These are phyloP conservation scores for Neospermospora avenae DNA, from an alignment of 2,329 filamentous ascomycete species.

Conservation along the genomic window DNA sequence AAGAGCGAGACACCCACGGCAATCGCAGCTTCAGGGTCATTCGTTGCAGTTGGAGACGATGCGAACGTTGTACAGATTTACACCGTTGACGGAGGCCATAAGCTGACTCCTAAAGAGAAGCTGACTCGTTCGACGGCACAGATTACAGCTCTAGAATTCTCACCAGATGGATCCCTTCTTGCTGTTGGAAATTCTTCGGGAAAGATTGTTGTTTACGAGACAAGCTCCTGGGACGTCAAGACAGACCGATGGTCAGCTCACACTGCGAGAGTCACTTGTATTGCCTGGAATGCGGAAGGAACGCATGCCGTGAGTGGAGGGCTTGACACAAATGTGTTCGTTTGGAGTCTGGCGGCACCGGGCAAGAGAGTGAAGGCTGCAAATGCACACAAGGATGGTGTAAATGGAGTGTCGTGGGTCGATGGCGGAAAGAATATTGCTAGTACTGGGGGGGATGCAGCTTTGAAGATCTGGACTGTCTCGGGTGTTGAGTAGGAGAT, in stretches of 20 bases:
- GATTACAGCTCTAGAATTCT: conserved; percentile 82
- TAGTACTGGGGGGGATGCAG: conserved; percentile 81
- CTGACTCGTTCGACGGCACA: conserved; percentile 67
- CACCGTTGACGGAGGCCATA: conserved; percentile 54
- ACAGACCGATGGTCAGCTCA: conserved; percentile 78
- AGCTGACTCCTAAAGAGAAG: conserved; percentile 42
- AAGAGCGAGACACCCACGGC: conserved; percentile 65
- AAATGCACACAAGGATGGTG: conserved; percentile 95
- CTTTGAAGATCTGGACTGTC: conserved; percentile 84
- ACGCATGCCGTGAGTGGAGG: conserved; percentile 80
- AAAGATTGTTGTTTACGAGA: conserved; percentile 81
- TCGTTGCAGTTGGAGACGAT: conserved; percentile 74
- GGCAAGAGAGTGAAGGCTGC: conserved; percentile 78
- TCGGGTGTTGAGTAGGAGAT: conserved; percentile 47
- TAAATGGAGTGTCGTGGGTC: conserved; percentile 83
- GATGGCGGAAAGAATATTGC: conserved; percentile 63
- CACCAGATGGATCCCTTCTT: conserved; percentile 69
- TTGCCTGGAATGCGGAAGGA: conserved; percentile 75
- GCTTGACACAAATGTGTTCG: conserved; percentile 86
- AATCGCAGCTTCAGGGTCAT: conserved; percentile 64
- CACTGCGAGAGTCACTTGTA: conserved; percentile 62
- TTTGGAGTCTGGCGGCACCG: conserved; percentile 84
- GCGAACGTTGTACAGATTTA: conserved; percentile 76
- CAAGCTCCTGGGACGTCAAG: conserved; percentile 63
- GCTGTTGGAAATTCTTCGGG: conserved; percentile 81